Evolutionary conservation across 2,329 filamentous ascomycete species (phyloP).

Genomic region (Xylaria sp.): DNA sequence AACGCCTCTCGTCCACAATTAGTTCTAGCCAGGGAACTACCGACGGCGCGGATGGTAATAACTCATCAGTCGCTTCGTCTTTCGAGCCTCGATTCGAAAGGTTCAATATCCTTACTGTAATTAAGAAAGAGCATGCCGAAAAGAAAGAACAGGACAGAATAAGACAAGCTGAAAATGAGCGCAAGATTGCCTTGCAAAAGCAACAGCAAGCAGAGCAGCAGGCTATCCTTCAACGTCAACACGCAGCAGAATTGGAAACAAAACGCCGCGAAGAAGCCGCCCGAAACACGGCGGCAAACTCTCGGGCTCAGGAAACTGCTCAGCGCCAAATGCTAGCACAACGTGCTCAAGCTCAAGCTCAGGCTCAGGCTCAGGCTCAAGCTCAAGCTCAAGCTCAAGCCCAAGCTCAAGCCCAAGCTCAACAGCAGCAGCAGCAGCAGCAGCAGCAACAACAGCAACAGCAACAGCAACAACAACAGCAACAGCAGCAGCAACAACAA

Average conservation of each 20-base stretch:
- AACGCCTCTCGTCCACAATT: conserved; percentile 70
- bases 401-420: conserved; percentile 20
- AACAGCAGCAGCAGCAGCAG: conserved; percentile 46
- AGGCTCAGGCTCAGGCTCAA: conserved; percentile 9
- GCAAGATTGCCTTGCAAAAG: conserved; percentile 54
- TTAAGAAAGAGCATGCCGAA: conserved; percentile 77
- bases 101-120: conserved; percentile 89
- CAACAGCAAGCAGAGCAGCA: conserved; percentile 51
- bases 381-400: conserved; percentile 5
- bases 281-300: conserved; percentile 11
- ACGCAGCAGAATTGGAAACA: conserved; percentile 36
- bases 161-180: conserved; percentile 65
- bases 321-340: conserved; percentile 24
- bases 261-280: conserved; percentile 31
- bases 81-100: conserved; percentile 88
- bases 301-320: conserved; percentile 18
- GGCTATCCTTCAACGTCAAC: conserved; percentile 41
- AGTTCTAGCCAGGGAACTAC: conserved; percentile 62
- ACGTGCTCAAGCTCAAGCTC: conserved; percentile 21
- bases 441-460: conserved; percentile 15
- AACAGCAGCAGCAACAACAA: conserved; percentile 53
- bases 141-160: conserved; percentile 77
- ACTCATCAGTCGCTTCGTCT: conserved; percentile 70
- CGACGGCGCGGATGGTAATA: conserved; percentile 72
- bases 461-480: conserved; percentile 23